phyloP scores from a whole-genome alignment of 2,329 filamentous ascomycete genomes.

The Aspergillus pseudoviridinutans region DNA sequence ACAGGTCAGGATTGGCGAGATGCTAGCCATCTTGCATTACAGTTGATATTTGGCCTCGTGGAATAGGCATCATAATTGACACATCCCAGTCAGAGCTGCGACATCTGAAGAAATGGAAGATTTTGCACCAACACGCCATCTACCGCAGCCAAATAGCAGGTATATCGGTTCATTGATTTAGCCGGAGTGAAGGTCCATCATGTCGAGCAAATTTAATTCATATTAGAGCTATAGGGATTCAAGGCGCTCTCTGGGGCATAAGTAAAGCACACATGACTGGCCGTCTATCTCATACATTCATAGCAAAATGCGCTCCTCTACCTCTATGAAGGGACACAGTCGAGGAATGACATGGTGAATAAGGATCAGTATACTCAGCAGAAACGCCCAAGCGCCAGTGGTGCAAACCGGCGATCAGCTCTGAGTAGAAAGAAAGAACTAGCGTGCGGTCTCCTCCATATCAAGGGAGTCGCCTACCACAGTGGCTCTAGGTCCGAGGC shows the following conservation, averaged over 20 bases:
- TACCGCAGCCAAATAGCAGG: too few species aligned
- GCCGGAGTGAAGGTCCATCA: too few species aligned
- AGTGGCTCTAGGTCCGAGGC: conserved; percentile 6
- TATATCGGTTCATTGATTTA: too few species aligned
- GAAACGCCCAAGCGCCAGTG: neutral
- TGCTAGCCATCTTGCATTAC: too few species aligned
- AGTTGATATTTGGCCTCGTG: too few species aligned
- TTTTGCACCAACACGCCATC: too few species aligned
- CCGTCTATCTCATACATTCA: neutral
- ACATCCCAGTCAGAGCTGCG: too few species aligned
- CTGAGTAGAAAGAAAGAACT: neutral
- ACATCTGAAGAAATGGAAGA: too few species aligned
- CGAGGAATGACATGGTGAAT: neutral
- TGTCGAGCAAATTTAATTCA: neutral
- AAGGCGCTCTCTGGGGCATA: too few species aligned
- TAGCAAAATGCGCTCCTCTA: neutral
- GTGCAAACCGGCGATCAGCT: neutral
- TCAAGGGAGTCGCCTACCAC: neutral
- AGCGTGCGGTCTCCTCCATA: conserved; percentile 4
- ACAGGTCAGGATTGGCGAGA: too few species aligned
- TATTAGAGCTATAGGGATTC: neutral
- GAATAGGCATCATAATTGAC: too few species aligned
- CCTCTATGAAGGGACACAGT: neutral
- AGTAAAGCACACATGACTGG: neutral
- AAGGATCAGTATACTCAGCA: neutral